Percentiles rank a stretch among this genome's conserved stretches.
These are phyloP conservation scores for Vitis rotundifolia DNA, from an alignment of 164 flowering plant species.

Conservation along the genomic window DNA sequence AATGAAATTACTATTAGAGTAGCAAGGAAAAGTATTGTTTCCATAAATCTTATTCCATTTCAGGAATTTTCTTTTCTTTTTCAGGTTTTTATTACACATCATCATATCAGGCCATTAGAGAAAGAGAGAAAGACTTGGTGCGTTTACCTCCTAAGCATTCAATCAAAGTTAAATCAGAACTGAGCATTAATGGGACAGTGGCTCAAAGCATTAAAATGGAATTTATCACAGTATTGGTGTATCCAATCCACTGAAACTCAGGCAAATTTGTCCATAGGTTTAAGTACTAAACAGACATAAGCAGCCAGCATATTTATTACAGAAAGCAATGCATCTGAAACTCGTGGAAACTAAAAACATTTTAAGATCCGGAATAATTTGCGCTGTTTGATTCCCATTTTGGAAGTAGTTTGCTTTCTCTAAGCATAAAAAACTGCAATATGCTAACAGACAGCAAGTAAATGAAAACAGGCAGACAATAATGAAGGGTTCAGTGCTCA, in stretches of 20 bases:
- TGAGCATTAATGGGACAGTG: too few relatives aligned
- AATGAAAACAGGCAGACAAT: slow-evolving; percentile 12
- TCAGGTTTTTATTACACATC: too few relatives aligned
- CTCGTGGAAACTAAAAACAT: background rate
- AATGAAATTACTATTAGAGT: too few relatives aligned
- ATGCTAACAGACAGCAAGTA: too few relatives aligned
- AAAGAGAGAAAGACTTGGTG: background rate
- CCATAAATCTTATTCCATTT: too few relatives aligned
- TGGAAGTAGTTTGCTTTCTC: too few relatives aligned
- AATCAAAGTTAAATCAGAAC: background rate
- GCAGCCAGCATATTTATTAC: background rate
- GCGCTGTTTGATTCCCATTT: too few relatives aligned
- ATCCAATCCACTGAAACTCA: background rate
- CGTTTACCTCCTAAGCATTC: background rate
- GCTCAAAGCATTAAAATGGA: background rate
- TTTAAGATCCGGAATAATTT: too few relatives aligned
- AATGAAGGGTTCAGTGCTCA: slow-evolving; percentile 7
- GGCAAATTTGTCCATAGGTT: background rate
- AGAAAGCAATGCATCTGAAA: background rate
- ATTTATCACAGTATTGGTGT: background rate
- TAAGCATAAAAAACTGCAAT: background rate
- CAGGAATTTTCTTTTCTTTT: too few relatives aligned
- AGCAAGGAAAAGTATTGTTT: too few relatives aligned
- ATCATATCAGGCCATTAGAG: too few relatives aligned
- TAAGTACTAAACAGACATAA: background rate